Percentiles rank a stretch among this genome's conserved stretches.
These are phyloP conservation scores for Diaporthe citrichinensis DNA, from an alignment of 2,329 filamentous ascomycete species.

Conservation along the genomic window DNA sequence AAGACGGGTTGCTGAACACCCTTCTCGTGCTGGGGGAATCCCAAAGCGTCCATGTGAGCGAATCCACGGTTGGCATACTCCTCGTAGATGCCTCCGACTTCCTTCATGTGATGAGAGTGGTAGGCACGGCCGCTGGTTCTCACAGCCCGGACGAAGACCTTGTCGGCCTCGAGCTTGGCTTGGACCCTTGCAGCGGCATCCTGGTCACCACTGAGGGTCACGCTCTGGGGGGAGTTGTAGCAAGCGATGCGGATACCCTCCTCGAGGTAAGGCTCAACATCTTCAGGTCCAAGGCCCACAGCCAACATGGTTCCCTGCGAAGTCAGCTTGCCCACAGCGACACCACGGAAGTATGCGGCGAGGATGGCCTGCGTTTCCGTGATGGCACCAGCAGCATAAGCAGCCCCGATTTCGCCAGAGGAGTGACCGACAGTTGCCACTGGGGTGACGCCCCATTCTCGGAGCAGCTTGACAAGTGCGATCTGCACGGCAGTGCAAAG, in stretches of 20 bases:
- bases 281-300: neutral
- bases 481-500: constrained; percentile 52
- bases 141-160: constrained; percentile 47
- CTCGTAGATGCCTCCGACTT: constrained; percentile 10
- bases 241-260: constrained; percentile 6
- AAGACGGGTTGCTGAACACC: neutral
- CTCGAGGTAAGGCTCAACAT: constrained; percentile 15
- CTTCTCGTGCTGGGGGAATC: neutral
- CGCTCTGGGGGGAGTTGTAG: constrained; percentile 46
- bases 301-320: constrained; percentile 18
- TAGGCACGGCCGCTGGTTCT: constrained; percentile 45
- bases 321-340: neutral
- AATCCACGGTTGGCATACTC: constrained; percentile 43
- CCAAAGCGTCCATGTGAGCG: constrained; percentile 45
- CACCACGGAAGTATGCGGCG: constrained; percentile 43
- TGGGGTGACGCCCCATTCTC: constrained; percentile 40
- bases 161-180: constrained; percentile 44
- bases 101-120: constrained; percentile 49
- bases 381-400: constrained; percentile 44
- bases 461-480: constrained; percentile 50
- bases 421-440: constrained; percentile 44
- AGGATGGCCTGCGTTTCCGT: constrained; percentile 39
- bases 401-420: constrained; percentile 46
- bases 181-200: constrained; percentile 46
- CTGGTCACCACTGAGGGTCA: constrained; percentile 52